These are phyloP conservation scores for Trichoderma aggressivum DNA, from an alignment of 2,329 filamentous ascomycete genomes.

Conservation along the genomic window DNA sequence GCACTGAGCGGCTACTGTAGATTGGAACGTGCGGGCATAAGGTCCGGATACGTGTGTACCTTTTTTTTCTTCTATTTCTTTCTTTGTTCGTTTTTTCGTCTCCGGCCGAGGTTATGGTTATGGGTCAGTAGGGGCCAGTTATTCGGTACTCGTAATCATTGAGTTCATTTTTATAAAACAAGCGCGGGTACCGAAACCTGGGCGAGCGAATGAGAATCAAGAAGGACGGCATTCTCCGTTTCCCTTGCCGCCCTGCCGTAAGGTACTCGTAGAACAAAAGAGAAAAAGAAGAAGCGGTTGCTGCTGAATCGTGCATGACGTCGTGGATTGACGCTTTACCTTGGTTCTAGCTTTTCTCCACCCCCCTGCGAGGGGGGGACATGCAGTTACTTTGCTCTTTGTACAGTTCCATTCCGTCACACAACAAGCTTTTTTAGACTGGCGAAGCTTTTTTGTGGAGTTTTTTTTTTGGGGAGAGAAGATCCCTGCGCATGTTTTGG, in stretches of 20 bases:
- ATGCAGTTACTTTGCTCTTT: background rate
- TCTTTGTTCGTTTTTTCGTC: background rate
- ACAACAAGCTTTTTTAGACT: conserved; percentile 10
- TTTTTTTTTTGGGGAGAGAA: background rate
- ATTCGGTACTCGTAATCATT: background rate
- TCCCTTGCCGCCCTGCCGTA: background rate
- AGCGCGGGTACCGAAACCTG: background rate
- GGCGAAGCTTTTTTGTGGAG: background rate
- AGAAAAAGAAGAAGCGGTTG: background rate
- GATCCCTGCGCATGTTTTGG: background rate
- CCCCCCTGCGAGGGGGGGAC: background rate
- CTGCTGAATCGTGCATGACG: conserved; percentile 4
- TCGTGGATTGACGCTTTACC: background rate
- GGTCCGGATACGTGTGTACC: background rate
- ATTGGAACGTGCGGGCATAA: background rate
- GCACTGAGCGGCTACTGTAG: background rate
- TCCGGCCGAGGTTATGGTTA: background rate
- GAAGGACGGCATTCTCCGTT: background rate
- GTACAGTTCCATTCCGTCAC: background rate
- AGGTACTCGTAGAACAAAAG: background rate
- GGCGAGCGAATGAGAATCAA: background rate
- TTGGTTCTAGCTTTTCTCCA: background rate
- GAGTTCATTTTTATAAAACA: background rate
- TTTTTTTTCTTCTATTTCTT: background rate
- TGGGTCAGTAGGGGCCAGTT: background rate